Conservation (phyloP, 2,329 filamentous ascomycete genomes). For the Clarireedia monteithiana region DNA sequence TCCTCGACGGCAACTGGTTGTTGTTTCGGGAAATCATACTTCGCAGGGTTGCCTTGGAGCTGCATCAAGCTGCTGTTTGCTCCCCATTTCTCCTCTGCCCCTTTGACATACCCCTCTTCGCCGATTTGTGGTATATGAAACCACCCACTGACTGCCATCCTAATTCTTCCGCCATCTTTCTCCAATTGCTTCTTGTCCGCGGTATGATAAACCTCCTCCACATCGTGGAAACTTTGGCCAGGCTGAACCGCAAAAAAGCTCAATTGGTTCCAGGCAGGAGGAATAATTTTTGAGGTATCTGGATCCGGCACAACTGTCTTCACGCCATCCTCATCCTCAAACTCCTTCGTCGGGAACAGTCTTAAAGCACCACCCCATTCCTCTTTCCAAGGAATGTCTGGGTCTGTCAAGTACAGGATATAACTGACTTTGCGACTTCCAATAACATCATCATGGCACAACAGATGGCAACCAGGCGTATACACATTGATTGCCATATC, state of each 20-base stretch:
- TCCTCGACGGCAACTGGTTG: constrained; percentile 42
- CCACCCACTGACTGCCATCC: constrained; percentile 99
- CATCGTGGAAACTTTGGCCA: constrained; percentile 98
- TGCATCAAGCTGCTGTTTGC: constrained; percentile 89
- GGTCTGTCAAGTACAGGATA: constrained; percentile 91
- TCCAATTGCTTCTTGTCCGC: constrained; percentile 50
- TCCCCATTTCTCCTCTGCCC: constrained; percentile 80
- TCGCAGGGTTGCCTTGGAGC: constrained; percentile 82
- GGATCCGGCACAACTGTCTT: constrained; percentile 73
- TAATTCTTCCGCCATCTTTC: constrained; percentile 66
- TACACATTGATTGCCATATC: constrained; percentile 99
- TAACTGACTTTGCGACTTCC: constrained; percentile 94
- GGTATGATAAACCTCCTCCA: constrained; percentile 89
- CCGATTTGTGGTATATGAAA: constrained; percentile 95
- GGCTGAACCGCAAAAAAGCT: constrained; percentile 98
- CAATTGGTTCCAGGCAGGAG: constrained; percentile 93
- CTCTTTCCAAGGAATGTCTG: constrained; percentile 80
- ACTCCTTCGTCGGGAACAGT: constrained; percentile 66
- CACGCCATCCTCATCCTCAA: constrained; percentile 60
- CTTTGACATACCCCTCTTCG: constrained; percentile 84
- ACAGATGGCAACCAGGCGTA: constrained; percentile 86
- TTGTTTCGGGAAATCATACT: constrained; percentile 73
- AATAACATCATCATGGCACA: constrained; percentile 98
- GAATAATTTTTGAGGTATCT: constrained; percentile 73
- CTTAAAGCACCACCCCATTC: constrained; percentile 91